Percentiles rank a stretch among this genome's conserved stretches.
Evolutionary conservation across 208 protist genomes (phyloP).

Genomic region (Lotmaria passim): DNA sequence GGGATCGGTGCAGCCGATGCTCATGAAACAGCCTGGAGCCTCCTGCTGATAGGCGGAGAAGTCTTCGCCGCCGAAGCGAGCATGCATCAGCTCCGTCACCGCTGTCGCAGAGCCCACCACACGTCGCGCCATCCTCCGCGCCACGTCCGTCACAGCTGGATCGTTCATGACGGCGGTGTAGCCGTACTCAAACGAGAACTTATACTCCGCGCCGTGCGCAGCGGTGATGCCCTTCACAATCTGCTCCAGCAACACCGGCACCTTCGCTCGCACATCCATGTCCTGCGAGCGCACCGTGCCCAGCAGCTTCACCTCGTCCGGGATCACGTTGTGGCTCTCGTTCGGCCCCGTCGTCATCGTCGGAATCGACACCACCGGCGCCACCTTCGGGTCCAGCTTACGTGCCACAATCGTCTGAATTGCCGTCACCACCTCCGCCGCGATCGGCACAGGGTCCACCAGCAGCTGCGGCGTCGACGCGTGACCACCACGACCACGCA

Average conservation of each 20-base stretch:
- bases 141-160: conserved; percentile 34
- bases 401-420: conserved; percentile 69
- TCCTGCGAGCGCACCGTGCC: conserved; percentile 63
- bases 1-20: conserved; percentile 28
- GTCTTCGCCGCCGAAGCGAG: conserved; percentile 49
- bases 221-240: conserved; percentile 50
- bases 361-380: conserved; percentile 59
- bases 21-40: conserved; percentile 41
- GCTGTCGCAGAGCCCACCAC: conserved; percentile 29
- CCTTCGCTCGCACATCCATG: conserved; percentile 32
- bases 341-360: conserved; percentile 51
- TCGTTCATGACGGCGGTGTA: conserved; percentile 67
- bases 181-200: conserved; percentile 36
- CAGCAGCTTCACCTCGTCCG: conserved; percentile 50
- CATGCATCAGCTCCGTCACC: conserved; percentile 15
- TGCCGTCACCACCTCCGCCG: conserved; percentile 47
- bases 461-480: conserved; percentile 62
- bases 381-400: conserved; percentile 39
- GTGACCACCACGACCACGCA: conserved; percentile 61
- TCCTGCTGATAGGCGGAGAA: conserved; percentile 45
- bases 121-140: conserved; percentile 35
- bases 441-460: conserved; percentile 67
- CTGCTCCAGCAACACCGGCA: conserved; percentile 42
- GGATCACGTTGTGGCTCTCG: conserved; percentile 72
- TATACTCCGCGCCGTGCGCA: conserved; percentile 48